phyloP scores from a whole-genome alignment of 306 rosid genomes.

The Neltuma alba region DNA sequence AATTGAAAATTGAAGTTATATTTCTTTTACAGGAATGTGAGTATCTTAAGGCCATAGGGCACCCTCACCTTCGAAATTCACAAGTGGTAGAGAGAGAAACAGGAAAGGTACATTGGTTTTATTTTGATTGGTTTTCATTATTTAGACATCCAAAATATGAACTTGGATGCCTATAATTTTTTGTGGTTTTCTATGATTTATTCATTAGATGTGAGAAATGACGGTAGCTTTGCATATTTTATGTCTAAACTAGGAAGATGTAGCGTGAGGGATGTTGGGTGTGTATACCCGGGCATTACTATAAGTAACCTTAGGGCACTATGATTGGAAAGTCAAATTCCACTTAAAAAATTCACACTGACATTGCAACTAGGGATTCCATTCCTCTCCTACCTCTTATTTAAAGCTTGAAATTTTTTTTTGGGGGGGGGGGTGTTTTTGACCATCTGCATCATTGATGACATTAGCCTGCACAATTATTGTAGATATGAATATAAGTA shows the following conservation, averaged over 20 bases:
- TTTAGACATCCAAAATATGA: background rate
- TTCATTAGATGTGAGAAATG: constrained; percentile 12
- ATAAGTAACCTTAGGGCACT: too few species aligned
- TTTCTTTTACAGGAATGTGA: constrained; percentile 77
- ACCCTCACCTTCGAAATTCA: constrained; percentile 77
- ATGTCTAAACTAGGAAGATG: background rate
- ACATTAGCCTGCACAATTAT: background rate
- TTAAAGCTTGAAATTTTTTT: background rate
- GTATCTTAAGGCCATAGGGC: constrained; percentile 76
- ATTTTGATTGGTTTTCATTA: constrained; percentile 14
- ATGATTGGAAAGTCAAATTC: too few species aligned
- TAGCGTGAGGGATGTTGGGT: background rate
- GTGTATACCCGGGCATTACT: background rate
- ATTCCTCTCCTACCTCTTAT: too few species aligned
- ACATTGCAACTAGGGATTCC: too few species aligned
- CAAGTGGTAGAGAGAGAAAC: constrained; percentile 89
- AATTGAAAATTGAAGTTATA: background rate
- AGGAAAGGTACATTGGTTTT: constrained; percentile 67
- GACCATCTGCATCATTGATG: background rate
- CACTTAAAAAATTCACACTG: too few species aligned
- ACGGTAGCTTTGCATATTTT: constrained; percentile 20
- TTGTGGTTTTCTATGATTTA: background rate
- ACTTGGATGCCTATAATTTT: background rate
- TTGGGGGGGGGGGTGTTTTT: background rate
- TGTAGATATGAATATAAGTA: background rate